Conservation (phyloP, 2,329 filamentous ascomycete species). For the Fusarium papillatum region DNA sequence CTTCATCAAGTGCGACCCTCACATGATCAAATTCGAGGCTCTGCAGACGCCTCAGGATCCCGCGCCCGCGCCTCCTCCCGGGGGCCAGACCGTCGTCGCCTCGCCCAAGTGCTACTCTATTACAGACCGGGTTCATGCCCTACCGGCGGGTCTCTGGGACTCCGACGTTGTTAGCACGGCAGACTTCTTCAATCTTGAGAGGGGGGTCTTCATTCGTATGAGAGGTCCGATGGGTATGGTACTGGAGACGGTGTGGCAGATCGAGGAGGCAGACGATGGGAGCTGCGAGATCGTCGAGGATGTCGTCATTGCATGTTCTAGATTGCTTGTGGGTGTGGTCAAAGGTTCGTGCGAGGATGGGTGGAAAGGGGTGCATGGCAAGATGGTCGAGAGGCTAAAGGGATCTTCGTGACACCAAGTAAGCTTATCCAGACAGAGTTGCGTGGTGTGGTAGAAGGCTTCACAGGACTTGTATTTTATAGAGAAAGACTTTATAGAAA, state of each 20-base stretch:
- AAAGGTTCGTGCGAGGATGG: conserved; percentile 65
- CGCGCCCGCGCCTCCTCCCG: conserved; percentile 46
- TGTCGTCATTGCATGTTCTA: conserved; percentile 63
- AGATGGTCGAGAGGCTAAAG: conserved; percentile 57
- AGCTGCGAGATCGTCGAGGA: conserved; percentile 62
- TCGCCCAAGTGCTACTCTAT: conserved; percentile 60
- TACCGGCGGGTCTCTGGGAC: conserved; percentile 69
- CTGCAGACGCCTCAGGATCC: conserved; percentile 47
- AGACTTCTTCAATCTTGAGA: conserved; percentile 64
- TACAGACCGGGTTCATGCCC: conserved; percentile 63
- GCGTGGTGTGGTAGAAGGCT: not conserved
- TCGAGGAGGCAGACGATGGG: conserved; percentile 48
- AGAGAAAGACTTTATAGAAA: not conserved
- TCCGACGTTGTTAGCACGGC: conserved; percentile 66
- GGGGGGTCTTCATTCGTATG: conserved; percentile 65
- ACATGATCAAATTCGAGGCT: conserved; percentile 59
- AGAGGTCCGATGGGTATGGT: conserved; percentile 63
- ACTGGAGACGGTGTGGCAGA: conserved; percentile 67
- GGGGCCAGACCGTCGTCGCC: conserved; percentile 37
- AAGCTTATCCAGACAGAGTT: conserved; percentile 1
- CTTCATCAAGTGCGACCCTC: conserved; percentile 66
- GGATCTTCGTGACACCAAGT: conserved; percentile 9
- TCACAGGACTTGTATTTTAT: not conserved
- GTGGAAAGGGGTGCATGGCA: conserved; percentile 64
- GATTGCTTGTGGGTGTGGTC: conserved; percentile 62